Conservation (phyloP, 768 basidiomycete species). For the Pholiota conissans region DNA sequence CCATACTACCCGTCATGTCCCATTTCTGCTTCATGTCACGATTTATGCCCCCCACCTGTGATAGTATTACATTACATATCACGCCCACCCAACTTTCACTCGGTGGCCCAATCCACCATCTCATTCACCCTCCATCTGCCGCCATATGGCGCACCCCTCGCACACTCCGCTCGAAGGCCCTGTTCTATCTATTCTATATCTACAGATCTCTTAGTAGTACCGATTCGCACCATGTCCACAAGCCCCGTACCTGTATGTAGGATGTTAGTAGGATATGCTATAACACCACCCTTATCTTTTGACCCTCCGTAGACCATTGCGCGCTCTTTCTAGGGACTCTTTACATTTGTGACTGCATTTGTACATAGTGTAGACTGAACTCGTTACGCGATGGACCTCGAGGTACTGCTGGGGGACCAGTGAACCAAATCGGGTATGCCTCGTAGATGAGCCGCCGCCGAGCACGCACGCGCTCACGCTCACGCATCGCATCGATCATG, state of each 20-base stretch:
- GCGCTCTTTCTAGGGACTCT: not conserved
- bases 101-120: conserved; percentile 17
- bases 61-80: too few relatives aligned
- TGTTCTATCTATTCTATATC: conserved; percentile 44
- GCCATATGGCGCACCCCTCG: not conserved
- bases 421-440: conserved; percentile 2
- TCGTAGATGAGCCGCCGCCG: not conserved
- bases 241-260: conserved; percentile 3
- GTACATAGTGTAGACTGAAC: too few relatives aligned
- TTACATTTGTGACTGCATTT: not conserved
- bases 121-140: not conserved
- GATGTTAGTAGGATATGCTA: conserved; percentile 15
- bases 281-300: conserved; percentile 2
- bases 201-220: conserved; percentile 38
- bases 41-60: conserved; percentile 12
- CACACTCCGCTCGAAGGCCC: conserved; percentile 27
- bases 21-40: conserved; percentile 25
- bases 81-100: conserved; percentile 8
- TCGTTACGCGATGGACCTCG: too few relatives aligned
- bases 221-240: conserved; percentile 31
- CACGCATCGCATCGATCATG: not conserved
- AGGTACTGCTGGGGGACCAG: not conserved
- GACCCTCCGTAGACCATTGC: not conserved
- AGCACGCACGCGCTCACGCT: not conserved
- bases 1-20: conserved; percentile 24